Base-by-base conservation (phyloP, 2,329 filamentous ascomycete species). In the Fusarium sp. region DNA sequence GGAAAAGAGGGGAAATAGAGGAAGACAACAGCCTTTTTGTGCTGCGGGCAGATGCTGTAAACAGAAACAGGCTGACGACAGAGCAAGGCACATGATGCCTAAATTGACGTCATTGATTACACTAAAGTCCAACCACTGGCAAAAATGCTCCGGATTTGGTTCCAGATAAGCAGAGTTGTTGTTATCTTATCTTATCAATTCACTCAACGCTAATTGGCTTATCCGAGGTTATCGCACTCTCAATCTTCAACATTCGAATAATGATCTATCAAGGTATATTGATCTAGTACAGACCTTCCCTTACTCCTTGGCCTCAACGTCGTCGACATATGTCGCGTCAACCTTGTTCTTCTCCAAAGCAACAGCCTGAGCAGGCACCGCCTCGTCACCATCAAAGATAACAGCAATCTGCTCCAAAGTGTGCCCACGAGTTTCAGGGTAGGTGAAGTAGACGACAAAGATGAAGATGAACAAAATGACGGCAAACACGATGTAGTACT, bases 61-160 rank as follows among this genome's bases (percentile, higher is more conserved):
- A 24, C 22, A 24, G 22, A 58, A 64, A 46, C 62, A 59, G 45
- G 62, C 62, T 65, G 26, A 63, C 60, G 58, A 56, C 53, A 38
- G n/a, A 26, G 22, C 15, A 13, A n/a, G 31, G 46, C 62, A 65
- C 61, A 60, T 65, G 62, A 65, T 65, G 34, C 62, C 20, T 13
- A 63, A 4, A 18, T 38, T 60, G 26, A 63, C 62, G 62, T 65
- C 60, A 65, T 65, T 65, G 53, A 65, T 26, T 53, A 50, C 20
- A 3, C 52, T 6, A n/a, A 15, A 55, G 43, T 31, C 52, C 50
- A 55, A 55, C 28, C 28, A 31, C 28, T 31, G 31, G n/a, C 43
- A 44, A 50, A 36, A 43, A 55, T 24, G 38, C 28, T 11, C 20
- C 4, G 34, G 2, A n/a, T n/a, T 38, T 33, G 4, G 17, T 1